A percentile compares a stretch with the other conserved stretches of the same genome.
These are phyloP conservation scores for Fraxinus velutina DNA, from an alignment of 305 asterid species.

Conservation along the genomic window DNA sequence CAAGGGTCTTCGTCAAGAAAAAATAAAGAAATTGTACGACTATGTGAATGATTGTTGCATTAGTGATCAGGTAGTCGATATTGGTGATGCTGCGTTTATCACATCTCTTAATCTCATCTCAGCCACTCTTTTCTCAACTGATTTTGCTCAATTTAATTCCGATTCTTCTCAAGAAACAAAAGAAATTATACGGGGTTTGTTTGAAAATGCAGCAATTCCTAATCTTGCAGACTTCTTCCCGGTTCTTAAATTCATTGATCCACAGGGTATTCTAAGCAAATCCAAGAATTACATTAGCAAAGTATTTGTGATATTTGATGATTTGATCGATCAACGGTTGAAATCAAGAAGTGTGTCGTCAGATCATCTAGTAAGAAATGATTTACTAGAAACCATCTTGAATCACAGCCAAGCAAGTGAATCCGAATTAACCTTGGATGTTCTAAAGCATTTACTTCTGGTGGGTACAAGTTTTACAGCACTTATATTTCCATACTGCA, in stretches of 20 bases:
- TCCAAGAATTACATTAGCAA: background rate
- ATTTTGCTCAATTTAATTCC: background rate
- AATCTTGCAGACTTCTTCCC: constrained; percentile 7
- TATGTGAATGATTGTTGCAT: background rate
- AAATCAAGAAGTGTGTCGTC: background rate
- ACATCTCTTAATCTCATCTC: background rate
- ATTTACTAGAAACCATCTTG: background rate
- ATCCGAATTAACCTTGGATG: background rate
- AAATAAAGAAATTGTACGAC: background rate
- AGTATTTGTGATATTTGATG: background rate
- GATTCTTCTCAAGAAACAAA: background rate
- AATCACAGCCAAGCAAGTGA: background rate
- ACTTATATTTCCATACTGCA: background rate
- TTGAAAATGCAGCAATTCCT: background rate
- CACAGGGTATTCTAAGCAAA: background rate
- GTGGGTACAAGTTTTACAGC: background rate
- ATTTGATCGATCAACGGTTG: background rate
- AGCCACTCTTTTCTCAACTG: background rate
- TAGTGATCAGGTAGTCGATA: background rate
- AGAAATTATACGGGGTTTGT: background rate
- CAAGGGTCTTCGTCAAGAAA: background rate
- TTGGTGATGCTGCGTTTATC: background rate
- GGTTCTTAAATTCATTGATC: background rate
- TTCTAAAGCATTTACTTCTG: background rate
- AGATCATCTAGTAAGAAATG: background rate